These are phyloP conservation scores for Hemileccinum impolitum DNA, from an alignment of 768 basidiomycete species.

Conservation along the genomic window DNA sequence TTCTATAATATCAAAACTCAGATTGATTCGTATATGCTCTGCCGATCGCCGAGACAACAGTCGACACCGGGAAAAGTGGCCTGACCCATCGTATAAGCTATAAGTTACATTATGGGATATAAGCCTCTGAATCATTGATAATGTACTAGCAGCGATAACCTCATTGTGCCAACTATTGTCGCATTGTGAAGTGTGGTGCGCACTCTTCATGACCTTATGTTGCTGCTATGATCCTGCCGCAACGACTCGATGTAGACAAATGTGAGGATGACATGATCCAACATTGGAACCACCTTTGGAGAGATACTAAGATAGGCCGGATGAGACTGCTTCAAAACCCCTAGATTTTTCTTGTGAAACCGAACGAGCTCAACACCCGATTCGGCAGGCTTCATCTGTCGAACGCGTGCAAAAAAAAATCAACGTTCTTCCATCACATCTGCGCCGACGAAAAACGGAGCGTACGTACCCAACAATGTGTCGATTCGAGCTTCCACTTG, in stretches of 20 bases:
- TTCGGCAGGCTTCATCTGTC: constrained; percentile 17
- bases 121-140: too few species aligned
- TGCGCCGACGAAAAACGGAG: neutral
- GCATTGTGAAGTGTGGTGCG: too few species aligned
- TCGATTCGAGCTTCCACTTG: constrained; percentile 30
- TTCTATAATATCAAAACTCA: too few species aligned
- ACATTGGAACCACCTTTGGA: constrained; percentile 11
- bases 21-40: too few species aligned
- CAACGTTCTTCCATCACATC: neutral
- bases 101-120: too few species aligned
- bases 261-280: constrained; percentile 28
- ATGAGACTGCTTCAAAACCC: constrained; percentile 16
- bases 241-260: constrained; percentile 23
- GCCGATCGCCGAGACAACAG: too few species aligned
- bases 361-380: constrained; percentile 19
- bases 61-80: too few species aligned
- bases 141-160: too few species aligned
- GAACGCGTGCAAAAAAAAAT: neutral
- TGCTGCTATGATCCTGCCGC: constrained; percentile 5
- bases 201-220: too few species aligned
- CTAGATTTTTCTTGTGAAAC: constrained; percentile 24
- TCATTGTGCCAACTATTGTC: too few species aligned
- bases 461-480: constrained; percentile 24
- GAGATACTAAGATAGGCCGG: constrained; percentile 25
- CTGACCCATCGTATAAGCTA: too few species aligned